phyloP scores from a whole-genome alignment of 495 filamentous ascomycete genomes.

The Penicillium bovifimosum region DNA sequence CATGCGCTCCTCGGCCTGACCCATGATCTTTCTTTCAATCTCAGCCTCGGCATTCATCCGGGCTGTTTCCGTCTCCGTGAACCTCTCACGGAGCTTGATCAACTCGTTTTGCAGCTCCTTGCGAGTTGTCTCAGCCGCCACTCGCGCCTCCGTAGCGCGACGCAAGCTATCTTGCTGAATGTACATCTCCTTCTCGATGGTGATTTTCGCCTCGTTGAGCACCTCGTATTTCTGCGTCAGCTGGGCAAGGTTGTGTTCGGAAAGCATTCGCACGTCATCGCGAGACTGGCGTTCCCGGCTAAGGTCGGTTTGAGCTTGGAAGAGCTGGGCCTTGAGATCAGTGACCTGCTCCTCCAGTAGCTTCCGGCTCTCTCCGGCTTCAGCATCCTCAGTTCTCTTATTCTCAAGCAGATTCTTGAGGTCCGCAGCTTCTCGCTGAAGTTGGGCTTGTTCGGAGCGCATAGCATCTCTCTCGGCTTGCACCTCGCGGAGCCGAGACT shows the following conservation, averaged over 20 bases:
- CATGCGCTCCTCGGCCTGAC: constrained; percentile 77
- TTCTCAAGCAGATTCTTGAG: constrained; percentile 81
- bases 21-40: constrained; percentile 72
- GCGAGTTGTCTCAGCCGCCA: constrained; percentile 74
- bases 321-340: constrained; percentile 79
- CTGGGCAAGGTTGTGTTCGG: constrained; percentile 78
- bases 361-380: constrained; percentile 77
- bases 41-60: constrained; percentile 74
- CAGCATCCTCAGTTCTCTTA: constrained; percentile 81
- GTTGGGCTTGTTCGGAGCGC: constrained; percentile 71
- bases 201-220: constrained; percentile 94
- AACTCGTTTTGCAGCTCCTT: constrained; percentile 86
- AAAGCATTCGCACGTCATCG: constrained; percentile 87
- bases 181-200: constrained; percentile 97
- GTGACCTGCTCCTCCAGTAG: constrained; percentile 82
- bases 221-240: constrained; percentile 78
- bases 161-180: constrained; percentile 93
- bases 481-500: constrained; percentile 70
- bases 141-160: constrained; percentile 74
- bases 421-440: constrained; percentile 85
- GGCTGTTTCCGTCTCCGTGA: constrained; percentile 75
- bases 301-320: constrained; percentile 78
- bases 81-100: constrained; percentile 73
- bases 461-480: constrained; percentile 85
- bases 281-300: constrained; percentile 92